A percentile compares a stretch with the other conserved stretches of the same genome.
These are phyloP conservation scores for Lagenaria siceraria DNA, from an alignment of 306 rosid species.

Conservation along the genomic window DNA sequence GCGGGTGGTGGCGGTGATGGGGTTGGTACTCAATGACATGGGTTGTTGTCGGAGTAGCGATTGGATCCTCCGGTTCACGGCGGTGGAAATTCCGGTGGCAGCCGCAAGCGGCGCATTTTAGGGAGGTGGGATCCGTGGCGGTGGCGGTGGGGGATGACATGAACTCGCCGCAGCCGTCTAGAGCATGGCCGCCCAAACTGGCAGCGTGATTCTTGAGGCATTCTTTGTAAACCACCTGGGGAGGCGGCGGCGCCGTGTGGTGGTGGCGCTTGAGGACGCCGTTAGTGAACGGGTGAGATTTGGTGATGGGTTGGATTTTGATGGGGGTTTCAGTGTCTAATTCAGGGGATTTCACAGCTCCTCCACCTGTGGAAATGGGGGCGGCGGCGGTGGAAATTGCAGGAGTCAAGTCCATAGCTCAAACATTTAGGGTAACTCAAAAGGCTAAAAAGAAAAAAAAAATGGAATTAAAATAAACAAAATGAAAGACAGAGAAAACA, in stretches of 20 bases:
- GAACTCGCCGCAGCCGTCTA: conserved; percentile 94
- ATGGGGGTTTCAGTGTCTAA: conserved; percentile 31
- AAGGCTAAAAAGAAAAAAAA: not conserved
- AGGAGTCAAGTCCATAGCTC: conserved; percentile 10
- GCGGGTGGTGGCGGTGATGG: conserved; percentile 62
- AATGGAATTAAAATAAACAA: not conserved
- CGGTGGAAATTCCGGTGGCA: conserved; percentile 98
- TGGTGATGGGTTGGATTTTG: conserved; percentile 9
- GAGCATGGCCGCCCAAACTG: conserved; percentile 60
- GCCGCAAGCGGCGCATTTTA: conserved; percentile 89
- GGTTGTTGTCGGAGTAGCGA: conserved; percentile 7
- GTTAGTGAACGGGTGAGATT: conserved; percentile 13
- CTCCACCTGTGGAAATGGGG: not conserved
- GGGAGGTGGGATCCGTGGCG: conserved; percentile 49
- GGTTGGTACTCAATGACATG: conserved; percentile 77
- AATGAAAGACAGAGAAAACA: not conserved
- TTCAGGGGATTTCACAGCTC: conserved; percentile 7
- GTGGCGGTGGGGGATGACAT: conserved; percentile 41
- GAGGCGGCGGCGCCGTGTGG: not conserved
- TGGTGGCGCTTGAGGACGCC: conserved; percentile 32
- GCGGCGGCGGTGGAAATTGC: not conserved
- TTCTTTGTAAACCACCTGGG: conserved; percentile 43
- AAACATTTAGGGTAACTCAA: conserved; percentile 3
- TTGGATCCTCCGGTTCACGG: conserved; percentile 34
- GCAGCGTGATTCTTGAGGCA: conserved; percentile 95